Percentiles rank a stretch among this genome's conserved stretches.
Conservation (phyloP, 2,329 filamentous ascomycete species). For the Penicillium sp. region DNA sequence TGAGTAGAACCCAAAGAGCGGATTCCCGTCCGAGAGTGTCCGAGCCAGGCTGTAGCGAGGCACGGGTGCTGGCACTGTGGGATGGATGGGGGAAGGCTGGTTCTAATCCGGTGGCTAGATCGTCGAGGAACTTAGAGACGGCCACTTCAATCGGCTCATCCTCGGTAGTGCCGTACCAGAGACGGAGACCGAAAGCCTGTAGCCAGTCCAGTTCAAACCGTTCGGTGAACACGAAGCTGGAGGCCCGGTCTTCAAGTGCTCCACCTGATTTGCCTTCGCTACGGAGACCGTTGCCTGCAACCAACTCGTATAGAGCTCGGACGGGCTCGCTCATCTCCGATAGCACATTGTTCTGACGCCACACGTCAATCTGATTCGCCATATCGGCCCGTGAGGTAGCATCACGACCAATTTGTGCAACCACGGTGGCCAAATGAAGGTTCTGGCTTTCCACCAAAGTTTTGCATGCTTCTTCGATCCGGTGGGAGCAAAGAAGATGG, state of each 20-base stretch:
- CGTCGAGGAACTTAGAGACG: constrained; percentile 68
- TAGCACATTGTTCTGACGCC: constrained; percentile 77
- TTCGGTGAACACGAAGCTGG: constrained; percentile 76
- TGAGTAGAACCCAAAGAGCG: constrained; percentile 81
- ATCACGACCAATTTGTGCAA: constrained; percentile 77
- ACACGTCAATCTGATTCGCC: constrained; percentile 74
- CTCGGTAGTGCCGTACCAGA: constrained; percentile 78
- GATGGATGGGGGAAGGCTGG: constrained; percentile 66
- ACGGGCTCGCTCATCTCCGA: constrained; percentile 83
- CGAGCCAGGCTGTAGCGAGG: constrained; percentile 60
- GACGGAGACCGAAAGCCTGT: constrained; percentile 82
- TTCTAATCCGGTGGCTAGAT: constrained; percentile 69
- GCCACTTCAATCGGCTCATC: constrained; percentile 69
- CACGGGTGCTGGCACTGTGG: constrained; percentile 61
- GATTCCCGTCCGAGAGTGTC: constrained; percentile 61
- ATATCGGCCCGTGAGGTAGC: constrained; percentile 69
- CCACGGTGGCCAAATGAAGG: constrained; percentile 77
- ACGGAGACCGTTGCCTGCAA: constrained; percentile 81
- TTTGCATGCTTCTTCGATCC: constrained; percentile 78
- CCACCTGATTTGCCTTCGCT: constrained; percentile 71
- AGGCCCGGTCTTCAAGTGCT: constrained; percentile 73
- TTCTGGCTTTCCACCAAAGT: constrained; percentile 72
- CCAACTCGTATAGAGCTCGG: constrained; percentile 82
- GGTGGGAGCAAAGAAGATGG: constrained; percentile 72
- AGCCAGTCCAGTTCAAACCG: constrained; percentile 89